Percentiles rank a stretch among this genome's conserved stretches.
Evolutionary conservation across 805 yeast species (phyloP).

Genomic region (Starmerella stellata): DNA sequence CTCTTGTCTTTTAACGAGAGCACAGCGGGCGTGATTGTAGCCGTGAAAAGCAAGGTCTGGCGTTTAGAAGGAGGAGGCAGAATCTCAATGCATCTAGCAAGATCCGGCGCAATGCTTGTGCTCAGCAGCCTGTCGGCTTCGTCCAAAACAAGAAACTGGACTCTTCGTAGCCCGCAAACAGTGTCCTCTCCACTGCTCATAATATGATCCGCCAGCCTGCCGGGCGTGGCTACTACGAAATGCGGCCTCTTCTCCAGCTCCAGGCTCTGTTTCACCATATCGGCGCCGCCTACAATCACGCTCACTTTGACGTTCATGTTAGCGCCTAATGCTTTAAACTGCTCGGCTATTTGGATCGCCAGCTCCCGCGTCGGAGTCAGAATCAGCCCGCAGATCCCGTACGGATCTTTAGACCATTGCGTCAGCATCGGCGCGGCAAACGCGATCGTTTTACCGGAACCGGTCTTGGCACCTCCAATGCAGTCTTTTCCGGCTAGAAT

Average conservation of each 20-base stretch:
- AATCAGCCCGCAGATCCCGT: conserved; percentile 75
- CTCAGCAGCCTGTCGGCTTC: conserved; percentile 89
- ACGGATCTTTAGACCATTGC: conserved; percentile 87
- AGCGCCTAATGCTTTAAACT: conserved; percentile 82
- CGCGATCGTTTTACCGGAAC: conserved; percentile 94
- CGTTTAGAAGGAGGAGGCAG: conserved; percentile 56
- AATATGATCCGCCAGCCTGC: conserved; percentile 84
- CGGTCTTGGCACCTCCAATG: conserved; percentile 96
- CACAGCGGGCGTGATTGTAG: conserved; percentile 88
- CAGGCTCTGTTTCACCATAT: conserved; percentile 73
- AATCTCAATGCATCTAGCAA: conserved; percentile 49
- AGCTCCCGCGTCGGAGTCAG: conserved; percentile 80
- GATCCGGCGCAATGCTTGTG: conserved; percentile 63
- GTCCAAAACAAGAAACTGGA: conserved; percentile 70
- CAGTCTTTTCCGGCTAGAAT: conserved; percentile 73
- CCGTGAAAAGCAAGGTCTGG: conserved; percentile 84
- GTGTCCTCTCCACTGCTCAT: conserved; percentile 78
- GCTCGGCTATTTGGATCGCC: conserved; percentile 94
- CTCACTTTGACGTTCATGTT: conserved; percentile 66
- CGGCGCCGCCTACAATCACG: conserved; percentile 88
- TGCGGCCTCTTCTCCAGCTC: conserved; percentile 73
- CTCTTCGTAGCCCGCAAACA: conserved; percentile 55
- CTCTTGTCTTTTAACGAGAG: conserved; percentile 48
- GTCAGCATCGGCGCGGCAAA: conserved; percentile 96
- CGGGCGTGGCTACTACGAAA: conserved; percentile 92